Evolutionary conservation across 2,329 filamentous ascomycete genomes (phyloP), one percentile per base, ranked within the genome.

Genomic region (Colletotrichum lupini): DNA sequence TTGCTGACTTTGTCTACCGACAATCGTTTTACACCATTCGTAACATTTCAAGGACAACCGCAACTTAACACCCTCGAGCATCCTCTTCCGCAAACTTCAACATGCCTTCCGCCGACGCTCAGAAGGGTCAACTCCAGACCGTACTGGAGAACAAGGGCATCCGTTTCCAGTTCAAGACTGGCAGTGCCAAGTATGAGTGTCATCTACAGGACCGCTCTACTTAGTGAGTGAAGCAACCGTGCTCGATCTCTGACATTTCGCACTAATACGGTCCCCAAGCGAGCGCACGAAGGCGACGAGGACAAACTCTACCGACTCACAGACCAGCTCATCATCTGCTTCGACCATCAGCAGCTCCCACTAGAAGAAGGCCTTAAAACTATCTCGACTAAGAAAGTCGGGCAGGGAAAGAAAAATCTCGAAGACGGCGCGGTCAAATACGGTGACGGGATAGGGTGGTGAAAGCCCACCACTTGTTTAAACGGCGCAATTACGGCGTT

Each of bases 131-230:
- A 14, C 68, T 74, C 57, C 58, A 55, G 49, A 55, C 55, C 22
- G 68, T 71, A 37, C 60, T 72, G 8, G 67, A 67, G 28, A 42
- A 12, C 46, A 72, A 72, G 56, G 83, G 81, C 72, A 81, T 88
- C 81, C 82, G 82, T 79, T 88, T 88, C 81, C 78, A 84, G 59
- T 83, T 88, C 80, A 83, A 82, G 80, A 81, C 85, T 53, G 85
- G 85, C 73, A 80, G 72, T 59, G 76, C 76, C 74, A 81, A 80
- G 77, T 82, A 81, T 76, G 75, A 79, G 60, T 87, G 85, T 79
- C 83, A 82, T 24, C 78, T 87, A 5, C 82, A 86, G 74, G 85
- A 87, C 78, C 84, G 85, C 68, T 71, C 77, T 74, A 67, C 79
- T 14, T 86, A 87, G 86, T 87, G 83, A 74, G 85, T 81, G 30